These are phyloP conservation scores for Cordyceps cateniannulata DNA, from an alignment of 2,329 filamentous ascomycete genomes.

Conservation along the genomic window DNA sequence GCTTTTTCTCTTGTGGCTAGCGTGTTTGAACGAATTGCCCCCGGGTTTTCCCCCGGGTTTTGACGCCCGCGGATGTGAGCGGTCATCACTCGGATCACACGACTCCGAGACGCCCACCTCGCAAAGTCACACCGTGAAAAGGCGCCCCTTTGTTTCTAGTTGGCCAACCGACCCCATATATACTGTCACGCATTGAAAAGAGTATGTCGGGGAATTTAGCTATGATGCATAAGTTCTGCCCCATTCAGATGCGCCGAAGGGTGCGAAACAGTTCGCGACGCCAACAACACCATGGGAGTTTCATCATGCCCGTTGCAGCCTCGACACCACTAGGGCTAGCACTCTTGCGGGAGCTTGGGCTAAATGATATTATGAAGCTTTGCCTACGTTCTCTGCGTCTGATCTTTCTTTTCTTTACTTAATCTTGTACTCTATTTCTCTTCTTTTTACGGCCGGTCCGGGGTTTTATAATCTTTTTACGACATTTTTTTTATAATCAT, in stretches of 20 bases:
- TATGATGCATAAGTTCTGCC: too few relatives aligned
- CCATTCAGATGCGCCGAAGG: too few relatives aligned
- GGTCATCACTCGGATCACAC: neutral
- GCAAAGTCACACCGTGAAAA: neutral
- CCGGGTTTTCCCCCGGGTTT: too few relatives aligned
- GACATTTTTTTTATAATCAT: neutral
- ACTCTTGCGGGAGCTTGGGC: neutral
- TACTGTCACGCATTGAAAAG: neutral
- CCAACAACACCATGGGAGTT: neutral
- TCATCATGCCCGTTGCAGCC: neutral
- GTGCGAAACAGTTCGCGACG: neutral
- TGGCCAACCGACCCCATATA: neutral
- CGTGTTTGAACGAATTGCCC: neutral
- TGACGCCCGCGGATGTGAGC: neutral
- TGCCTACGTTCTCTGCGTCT: neutral
- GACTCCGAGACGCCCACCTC: neutral
- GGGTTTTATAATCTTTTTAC: neutral
- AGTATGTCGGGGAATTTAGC: neutral
- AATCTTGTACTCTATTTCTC: neutral
- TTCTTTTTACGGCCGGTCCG: conserved; percentile 3
- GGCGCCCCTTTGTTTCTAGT: neutral
- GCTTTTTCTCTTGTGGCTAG: neutral
- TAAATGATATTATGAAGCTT: neutral
- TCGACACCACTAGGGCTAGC: too few relatives aligned
- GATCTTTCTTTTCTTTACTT: neutral